These are phyloP conservation scores for Cladorrhinum samala DNA, from an alignment of 495 filamentous ascomycete species.

Conservation along the genomic window DNA sequence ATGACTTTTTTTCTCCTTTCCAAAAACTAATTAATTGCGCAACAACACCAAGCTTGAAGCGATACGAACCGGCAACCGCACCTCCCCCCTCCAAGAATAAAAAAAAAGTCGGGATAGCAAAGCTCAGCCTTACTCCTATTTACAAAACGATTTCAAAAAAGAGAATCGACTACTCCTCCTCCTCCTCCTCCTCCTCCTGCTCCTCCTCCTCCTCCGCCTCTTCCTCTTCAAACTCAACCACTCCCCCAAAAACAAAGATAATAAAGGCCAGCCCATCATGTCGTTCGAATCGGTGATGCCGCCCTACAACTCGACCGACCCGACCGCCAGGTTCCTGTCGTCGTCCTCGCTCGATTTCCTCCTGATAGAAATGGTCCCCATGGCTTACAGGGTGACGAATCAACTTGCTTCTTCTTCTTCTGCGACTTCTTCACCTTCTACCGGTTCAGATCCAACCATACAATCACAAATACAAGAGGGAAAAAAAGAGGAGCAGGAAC, in stretches of 20 bases:
- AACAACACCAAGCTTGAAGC: too few relatives aligned
- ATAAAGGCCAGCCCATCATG: conserved; percentile 42
- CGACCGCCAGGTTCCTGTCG: conserved; percentile 67
- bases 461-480: background rate
- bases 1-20: too few relatives aligned
- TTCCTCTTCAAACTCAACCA: background rate
- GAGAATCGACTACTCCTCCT: too few relatives aligned
- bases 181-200: too few relatives aligned
- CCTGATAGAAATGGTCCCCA: conserved; percentile 91
- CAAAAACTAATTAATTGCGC: too few relatives aligned
- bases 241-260: background rate
- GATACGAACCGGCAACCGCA: too few relatives aligned
- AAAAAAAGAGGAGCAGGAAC: conserved; percentile 6
- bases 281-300: conserved; percentile 69
- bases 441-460: background rate
- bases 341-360: conserved; percentile 85
- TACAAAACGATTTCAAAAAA: too few relatives aligned
- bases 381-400: conserved; percentile 74
- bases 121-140: too few relatives aligned
- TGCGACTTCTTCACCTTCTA: too few relatives aligned
- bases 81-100: too few relatives aligned
- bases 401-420: conserved; percentile 41
- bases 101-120: too few relatives aligned
- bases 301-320: conserved; percentile 68
- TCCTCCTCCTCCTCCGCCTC: background rate